A percentile compares a stretch with the other conserved stretches of the same genome.
Evolutionary conservation across 2,329 filamentous ascomycete genomes (phyloP).

Genomic region (Podosphaera xanthii): DNA sequence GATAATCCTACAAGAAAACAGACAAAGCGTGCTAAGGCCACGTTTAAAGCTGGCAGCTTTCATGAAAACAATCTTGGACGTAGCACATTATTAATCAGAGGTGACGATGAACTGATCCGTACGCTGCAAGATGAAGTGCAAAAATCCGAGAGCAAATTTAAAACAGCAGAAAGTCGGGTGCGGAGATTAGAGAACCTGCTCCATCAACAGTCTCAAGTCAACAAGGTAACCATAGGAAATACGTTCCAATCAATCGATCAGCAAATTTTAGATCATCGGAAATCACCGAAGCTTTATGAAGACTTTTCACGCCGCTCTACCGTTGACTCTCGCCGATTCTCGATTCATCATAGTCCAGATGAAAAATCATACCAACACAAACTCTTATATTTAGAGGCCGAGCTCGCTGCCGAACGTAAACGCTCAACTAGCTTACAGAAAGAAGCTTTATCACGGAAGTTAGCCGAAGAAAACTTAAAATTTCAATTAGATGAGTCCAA

Average conservation of each 20-base stretch:
- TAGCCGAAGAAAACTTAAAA: constrained; percentile 36
- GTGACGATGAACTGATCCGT: constrained; percentile 62
- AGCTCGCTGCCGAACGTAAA: constrained; percentile 53
- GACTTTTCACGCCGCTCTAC: constrained; percentile 34
- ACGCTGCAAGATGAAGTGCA: constrained; percentile 66
- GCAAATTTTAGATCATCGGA: constrained; percentile 20
- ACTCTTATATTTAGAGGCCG: constrained; percentile 48
- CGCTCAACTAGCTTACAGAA: constrained; percentile 42
- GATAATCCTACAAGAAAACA: constrained; percentile 69
- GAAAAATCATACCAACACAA: constrained; percentile 39
- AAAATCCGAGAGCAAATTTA: constrained; percentile 49
- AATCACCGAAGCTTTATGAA: constrained; percentile 16
- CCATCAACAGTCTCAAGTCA: constrained; percentile 52
- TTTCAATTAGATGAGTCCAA: constrained; percentile 63
- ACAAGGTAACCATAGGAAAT: constrained; percentile 28
- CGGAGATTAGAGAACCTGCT: constrained; percentile 78
- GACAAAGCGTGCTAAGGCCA: constrained; percentile 62
- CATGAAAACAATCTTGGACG: constrained; percentile 77
- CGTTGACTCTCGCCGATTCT: constrained; percentile 35
- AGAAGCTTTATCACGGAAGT: constrained; percentile 36
- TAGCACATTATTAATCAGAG: constrained; percentile 63
- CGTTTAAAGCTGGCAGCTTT: constrained; percentile 84
- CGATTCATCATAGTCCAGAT: constrained; percentile 32
- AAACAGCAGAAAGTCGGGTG: constrained; percentile 71
- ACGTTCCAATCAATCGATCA: constrained; percentile 31